Evolutionary conservation across 2,329 filamentous ascomycete species (phyloP).

Genomic region (Arthrobotrys sphaeroides): DNA sequence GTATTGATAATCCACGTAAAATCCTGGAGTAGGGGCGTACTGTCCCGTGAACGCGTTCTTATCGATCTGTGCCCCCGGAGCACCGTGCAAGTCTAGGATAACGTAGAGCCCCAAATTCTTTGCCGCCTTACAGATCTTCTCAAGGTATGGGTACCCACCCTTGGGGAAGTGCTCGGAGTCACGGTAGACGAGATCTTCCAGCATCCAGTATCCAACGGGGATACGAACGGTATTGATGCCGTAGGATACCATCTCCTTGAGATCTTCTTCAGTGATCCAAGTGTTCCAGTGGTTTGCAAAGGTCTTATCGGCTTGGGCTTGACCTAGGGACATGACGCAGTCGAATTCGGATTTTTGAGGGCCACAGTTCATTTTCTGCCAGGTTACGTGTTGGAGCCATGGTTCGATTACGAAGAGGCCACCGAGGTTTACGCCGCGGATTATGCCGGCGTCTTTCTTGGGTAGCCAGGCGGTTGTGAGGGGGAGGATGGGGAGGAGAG

Average conservation of each 20-base stretch:
- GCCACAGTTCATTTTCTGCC: constrained; percentile 65
- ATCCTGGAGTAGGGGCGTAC: constrained; percentile 63
- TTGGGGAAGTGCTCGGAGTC: constrained; percentile 66
- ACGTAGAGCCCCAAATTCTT: constrained; percentile 66
- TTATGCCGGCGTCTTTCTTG: constrained; percentile 60
- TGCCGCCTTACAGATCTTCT: constrained; percentile 65
- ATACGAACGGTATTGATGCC: constrained; percentile 68
- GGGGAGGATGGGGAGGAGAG: constrained; percentile 17
- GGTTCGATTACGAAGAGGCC: constrained; percentile 67
- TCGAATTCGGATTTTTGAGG: constrained; percentile 66
- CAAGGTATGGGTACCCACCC: constrained; percentile 65
- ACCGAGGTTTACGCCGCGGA: constrained; percentile 69
- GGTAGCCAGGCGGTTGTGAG: constrained; percentile 52
- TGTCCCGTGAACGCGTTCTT: constrained; percentile 56
- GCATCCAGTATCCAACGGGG: constrained; percentile 68
- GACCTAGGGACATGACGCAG: constrained; percentile 66
- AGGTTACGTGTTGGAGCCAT: constrained; percentile 66
- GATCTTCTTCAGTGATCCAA: constrained; percentile 66
- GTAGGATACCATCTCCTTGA: constrained; percentile 65
- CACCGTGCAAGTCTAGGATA: constrained; percentile 67
- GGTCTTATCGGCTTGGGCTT: constrained; percentile 63
- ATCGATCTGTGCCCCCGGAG: constrained; percentile 39
- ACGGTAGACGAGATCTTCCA: constrained; percentile 65
- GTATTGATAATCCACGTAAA: constrained; percentile 69
- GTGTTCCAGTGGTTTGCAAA: constrained; percentile 66